These are phyloP conservation scores for Isoetes engelmannii DNA, from an alignment of 83 land plant genomes.

Conservation along the genomic window DNA sequence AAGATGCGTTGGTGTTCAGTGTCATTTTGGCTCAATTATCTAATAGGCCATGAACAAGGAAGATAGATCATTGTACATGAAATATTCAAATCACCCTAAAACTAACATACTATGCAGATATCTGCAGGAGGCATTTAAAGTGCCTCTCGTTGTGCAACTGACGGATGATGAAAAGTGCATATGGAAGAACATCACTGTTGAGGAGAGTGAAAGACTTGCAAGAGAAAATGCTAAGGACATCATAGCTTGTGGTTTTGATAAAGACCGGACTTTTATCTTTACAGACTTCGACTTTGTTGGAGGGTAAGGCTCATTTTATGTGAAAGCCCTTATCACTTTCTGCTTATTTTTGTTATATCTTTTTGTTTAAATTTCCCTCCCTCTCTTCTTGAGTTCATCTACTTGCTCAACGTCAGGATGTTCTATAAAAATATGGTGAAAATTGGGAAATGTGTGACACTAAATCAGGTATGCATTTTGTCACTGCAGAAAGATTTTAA, in stretches of 20 bases:
- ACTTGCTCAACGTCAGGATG: slow-evolving; percentile 36
- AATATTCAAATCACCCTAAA: too few species aligned
- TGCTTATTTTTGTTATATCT: neutral
- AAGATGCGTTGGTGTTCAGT: too few species aligned
- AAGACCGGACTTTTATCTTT: slow-evolving; percentile 79
- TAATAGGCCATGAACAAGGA: too few species aligned
- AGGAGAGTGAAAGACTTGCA: slow-evolving; percentile 72
- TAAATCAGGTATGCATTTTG: slow-evolving; percentile 59
- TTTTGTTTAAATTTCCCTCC: neutral
- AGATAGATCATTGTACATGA: too few species aligned
- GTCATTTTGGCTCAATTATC: too few species aligned
- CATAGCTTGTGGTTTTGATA: slow-evolving; percentile 97
- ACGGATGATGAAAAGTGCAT: slow-evolving; percentile 99
- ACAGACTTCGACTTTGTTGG: slow-evolving; percentile 91
- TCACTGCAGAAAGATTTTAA: neutral
- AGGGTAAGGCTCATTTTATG: slow-evolving; percentile 48
- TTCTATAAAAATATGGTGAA: slow-evolving; percentile 84
- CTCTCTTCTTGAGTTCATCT: neutral
- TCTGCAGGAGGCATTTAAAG: slow-evolving; percentile 94
- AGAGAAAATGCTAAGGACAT: slow-evolving; percentile 98
- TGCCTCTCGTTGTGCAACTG: slow-evolving; percentile 94
- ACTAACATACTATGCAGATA: slow-evolving; percentile 48
- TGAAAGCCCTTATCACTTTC: slow-evolving; percentile 3
- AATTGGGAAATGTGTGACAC: slow-evolving; percentile 81
- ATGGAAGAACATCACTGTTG: slow-evolving; percentile 91